These are phyloP conservation scores for Hygrophila difformis DNA, from an alignment of 257 asterid species.

Conservation along the genomic window DNA sequence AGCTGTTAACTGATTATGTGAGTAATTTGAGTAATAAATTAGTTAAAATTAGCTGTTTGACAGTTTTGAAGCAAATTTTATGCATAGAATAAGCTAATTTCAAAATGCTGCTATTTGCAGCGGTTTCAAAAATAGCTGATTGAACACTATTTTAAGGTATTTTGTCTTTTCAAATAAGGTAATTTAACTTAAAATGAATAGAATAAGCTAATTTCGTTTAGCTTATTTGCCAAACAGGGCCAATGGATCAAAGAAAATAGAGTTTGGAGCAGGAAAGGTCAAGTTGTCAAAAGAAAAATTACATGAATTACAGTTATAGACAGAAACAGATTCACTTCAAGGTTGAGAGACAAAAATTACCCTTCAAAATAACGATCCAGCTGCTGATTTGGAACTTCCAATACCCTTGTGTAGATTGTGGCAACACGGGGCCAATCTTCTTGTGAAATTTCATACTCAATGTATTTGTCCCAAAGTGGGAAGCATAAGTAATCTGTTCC, in stretches of 20 bases:
- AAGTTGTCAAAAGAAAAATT: background rate
- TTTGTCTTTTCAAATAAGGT: too few species aligned
- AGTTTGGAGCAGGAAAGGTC: background rate
- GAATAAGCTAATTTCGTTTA: too few species aligned
- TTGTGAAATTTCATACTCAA: conserved; percentile 83
- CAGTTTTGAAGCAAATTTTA: too few species aligned
- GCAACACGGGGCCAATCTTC: conserved; percentile 89
- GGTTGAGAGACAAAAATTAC: conserved; percentile 23
- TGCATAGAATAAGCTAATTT: too few species aligned
- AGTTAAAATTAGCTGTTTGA: too few species aligned
- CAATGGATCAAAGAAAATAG: background rate
- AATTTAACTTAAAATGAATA: too few species aligned
- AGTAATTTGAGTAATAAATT: too few species aligned
- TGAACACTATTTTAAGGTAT: too few species aligned
- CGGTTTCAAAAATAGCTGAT: too few species aligned
- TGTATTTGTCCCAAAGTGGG: conserved; percentile 95
- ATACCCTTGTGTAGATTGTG: conserved; percentile 66
- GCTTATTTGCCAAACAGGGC: too few species aligned
- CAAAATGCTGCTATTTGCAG: too few species aligned
- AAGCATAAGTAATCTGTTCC: conserved; percentile 90
- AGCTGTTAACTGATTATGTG: too few species aligned
- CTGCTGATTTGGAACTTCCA: conserved; percentile 88
- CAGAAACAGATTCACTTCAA: background rate
- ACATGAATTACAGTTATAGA: background rate
- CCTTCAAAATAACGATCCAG: conserved; percentile 96